phyloP scores from a whole-genome alignment of 257 asterid genomes.

The Linaria vulgaris region DNA sequence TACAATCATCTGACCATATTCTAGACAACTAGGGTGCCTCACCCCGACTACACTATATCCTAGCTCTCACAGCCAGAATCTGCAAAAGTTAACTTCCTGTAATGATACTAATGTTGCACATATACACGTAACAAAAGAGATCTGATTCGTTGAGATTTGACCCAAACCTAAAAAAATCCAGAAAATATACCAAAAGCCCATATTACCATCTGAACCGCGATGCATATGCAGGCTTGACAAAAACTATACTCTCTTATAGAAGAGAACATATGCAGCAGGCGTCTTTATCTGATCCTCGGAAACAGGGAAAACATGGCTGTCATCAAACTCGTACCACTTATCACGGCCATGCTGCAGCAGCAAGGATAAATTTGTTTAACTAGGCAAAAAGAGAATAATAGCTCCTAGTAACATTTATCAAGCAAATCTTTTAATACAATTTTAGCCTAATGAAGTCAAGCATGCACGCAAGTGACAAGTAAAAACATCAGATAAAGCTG shows the following conservation, averaged over 20 bases:
- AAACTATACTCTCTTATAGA: constrained; percentile 58
- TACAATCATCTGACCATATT: constrained; percentile 6
- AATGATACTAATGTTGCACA: constrained; percentile 17
- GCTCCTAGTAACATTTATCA: background rate
- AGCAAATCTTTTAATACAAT: background rate
- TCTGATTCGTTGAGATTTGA: background rate
- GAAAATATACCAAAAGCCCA: constrained; percentile 10
- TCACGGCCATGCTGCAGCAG: constrained; percentile 48
- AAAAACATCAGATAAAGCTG: too few relatives aligned
- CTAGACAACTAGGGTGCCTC: constrained; percentile 13
- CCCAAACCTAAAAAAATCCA: background rate
- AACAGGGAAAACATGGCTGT: constrained; percentile 40
- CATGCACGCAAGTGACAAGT: background rate
- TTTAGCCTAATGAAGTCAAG: background rate
- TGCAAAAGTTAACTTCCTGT: background rate
- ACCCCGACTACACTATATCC: background rate
- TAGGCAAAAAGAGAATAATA: background rate
- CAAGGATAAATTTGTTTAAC: constrained; percentile 15
- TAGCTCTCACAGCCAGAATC: constrained; percentile 9
- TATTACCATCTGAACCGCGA: constrained; percentile 4
- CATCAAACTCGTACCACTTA: constrained; percentile 71
- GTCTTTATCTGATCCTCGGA: constrained; percentile 50
- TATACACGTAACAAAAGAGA: constrained; percentile 13
- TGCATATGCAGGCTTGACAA: constrained; percentile 7
- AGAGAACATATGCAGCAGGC: constrained; percentile 70